Conservation (phyloP, 164 flowering plant genomes). For the Santalum album region DNA sequence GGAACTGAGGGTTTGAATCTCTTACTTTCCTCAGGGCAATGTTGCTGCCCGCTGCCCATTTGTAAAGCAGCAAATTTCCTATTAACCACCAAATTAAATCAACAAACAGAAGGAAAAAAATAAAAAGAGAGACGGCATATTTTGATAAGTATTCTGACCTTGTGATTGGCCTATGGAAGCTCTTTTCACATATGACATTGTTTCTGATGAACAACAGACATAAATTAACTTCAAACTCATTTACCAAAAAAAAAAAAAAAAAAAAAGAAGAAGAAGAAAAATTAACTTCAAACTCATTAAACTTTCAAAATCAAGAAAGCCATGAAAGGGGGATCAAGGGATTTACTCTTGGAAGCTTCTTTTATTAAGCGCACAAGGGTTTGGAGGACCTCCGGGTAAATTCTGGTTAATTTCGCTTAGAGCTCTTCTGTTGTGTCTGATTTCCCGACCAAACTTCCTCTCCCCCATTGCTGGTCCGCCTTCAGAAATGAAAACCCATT, state of each 20-base stretch:
- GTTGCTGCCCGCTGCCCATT: constrained; percentile 21
- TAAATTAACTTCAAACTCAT: too few species aligned
- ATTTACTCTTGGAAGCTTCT: constrained; percentile 26
- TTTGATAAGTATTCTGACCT: too few species aligned
- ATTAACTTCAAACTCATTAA: too few species aligned
- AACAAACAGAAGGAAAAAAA: neutral
- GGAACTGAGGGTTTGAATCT: constrained; percentile 19
- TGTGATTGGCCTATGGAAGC: constrained; percentile 35
- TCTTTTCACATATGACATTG: constrained; percentile 26
- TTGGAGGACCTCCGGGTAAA: constrained; percentile 5
- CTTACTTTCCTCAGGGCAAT: constrained; percentile 22
- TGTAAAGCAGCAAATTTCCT: constrained; percentile 42
- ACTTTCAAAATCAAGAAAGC: too few species aligned
- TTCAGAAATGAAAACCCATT: neutral
- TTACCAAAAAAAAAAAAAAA: neutral
- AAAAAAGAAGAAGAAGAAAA: neutral
- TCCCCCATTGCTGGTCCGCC: constrained; percentile 18
- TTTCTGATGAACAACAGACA: constrained; percentile 16
- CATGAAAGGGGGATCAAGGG: neutral
- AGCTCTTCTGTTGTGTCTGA: constrained; percentile 30
- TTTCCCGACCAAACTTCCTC: constrained; percentile 27
- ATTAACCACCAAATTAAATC: neutral
- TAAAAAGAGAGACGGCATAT: too few species aligned
- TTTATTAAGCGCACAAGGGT: constrained; percentile 24
- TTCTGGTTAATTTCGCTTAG: constrained; percentile 42